These are phyloP conservation scores for Apiospora saccharicola DNA, from an alignment of 2,329 filamentous ascomycete genomes.

Conservation along the genomic window DNA sequence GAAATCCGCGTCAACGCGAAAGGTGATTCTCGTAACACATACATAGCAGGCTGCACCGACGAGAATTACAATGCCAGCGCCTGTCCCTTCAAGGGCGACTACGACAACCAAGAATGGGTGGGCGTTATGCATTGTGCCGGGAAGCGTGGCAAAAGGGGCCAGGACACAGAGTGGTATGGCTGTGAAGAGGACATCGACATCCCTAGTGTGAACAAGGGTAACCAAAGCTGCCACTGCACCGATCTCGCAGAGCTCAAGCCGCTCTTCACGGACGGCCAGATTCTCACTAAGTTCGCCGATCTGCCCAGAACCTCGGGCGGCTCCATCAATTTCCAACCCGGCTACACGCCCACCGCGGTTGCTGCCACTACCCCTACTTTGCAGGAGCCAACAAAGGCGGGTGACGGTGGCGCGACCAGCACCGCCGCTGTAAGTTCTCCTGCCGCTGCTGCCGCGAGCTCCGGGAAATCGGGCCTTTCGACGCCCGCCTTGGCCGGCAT, in stretches of 20 bases:
- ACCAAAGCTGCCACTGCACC: background rate
- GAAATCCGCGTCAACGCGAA: background rate
- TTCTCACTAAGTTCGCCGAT: background rate
- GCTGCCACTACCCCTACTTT: background rate
- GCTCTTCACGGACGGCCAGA: background rate
- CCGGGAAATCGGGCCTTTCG: background rate
- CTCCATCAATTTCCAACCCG: background rate
- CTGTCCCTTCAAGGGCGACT: conserved; percentile 34
- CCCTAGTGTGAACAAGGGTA: background rate
- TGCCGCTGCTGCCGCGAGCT: background rate
- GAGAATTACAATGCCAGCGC: conserved; percentile 30
- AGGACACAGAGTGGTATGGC: conserved; percentile 31
- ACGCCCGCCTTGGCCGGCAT: background rate
- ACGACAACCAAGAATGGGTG: conserved; percentile 32
- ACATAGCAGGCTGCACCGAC: conserved; percentile 35
- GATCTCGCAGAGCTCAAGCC: background rate
- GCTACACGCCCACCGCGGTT: background rate
- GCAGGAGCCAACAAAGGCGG: background rate
- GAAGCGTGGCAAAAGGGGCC: background rate
- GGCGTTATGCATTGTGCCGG: conserved; percentile 37
- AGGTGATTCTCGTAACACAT: conserved; percentile 28
- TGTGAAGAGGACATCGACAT: conserved; percentile 28
- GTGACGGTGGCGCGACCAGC: background rate
- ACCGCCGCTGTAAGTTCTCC: background rate
- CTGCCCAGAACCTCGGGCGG: background rate